These are phyloP conservation scores for Flaveria linearis DNA, from an alignment of 129 eudicot species.

Conservation along the genomic window DNA sequence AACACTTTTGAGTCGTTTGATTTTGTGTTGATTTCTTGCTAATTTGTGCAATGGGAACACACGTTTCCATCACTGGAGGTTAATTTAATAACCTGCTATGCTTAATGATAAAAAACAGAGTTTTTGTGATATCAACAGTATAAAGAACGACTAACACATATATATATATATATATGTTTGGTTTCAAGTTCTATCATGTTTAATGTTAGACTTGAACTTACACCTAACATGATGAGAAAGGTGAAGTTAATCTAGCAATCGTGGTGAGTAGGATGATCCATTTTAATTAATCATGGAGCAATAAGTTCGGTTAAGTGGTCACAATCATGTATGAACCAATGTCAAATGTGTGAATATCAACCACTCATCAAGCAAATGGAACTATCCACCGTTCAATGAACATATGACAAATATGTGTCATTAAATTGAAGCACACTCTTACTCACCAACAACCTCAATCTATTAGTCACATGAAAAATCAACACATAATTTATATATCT, in stretches of 20 bases:
- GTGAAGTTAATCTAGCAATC: not conserved
- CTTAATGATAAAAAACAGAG: no score
- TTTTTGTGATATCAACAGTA: no score
- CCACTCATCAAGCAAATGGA: slow-evolving; percentile 30
- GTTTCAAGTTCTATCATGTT: not conserved
- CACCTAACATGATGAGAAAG: not conserved
- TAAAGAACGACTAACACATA: no score
- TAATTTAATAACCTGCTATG: no score
- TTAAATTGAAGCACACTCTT: slow-evolving; percentile 8
- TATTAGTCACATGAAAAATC: not conserved
- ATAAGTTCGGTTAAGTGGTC: slow-evolving; percentile 29
- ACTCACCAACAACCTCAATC: slow-evolving; percentile 4
- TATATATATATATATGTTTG: no score
- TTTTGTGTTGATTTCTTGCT: no score
- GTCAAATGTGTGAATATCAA: slow-evolving; percentile 30
- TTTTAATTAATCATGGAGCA: slow-evolving; percentile 30
- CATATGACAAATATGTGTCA: slow-evolving; percentile 20
- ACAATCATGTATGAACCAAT: slow-evolving; percentile 21
- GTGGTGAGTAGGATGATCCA: slow-evolving; percentile 35
- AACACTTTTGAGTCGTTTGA: no score
- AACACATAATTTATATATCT: not conserved
- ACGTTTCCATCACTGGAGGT: no score
- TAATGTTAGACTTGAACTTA: not conserved
- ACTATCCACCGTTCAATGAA: slow-evolving; percentile 25
- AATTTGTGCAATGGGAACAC: no score